Evolutionary conservation across 169 alveolate genomes (phyloP).

Genomic region (Plasmodium cynomolgi): DNA sequence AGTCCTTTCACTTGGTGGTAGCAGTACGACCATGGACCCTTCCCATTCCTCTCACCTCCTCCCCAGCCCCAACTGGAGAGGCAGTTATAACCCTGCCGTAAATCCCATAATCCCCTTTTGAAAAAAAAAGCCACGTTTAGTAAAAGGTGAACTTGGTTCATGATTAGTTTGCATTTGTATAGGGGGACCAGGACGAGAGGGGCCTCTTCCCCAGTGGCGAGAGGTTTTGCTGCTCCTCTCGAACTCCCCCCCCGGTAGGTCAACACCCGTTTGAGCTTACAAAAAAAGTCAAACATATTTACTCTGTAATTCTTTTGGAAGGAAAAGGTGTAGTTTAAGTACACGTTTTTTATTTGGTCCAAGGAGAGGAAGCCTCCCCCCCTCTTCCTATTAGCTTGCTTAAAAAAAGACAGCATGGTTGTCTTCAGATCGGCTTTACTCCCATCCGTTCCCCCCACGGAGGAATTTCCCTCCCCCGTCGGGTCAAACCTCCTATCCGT

Average conservation of each 20-base stretch:
- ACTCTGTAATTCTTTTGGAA: constrained; percentile 51
- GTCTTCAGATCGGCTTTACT: neutral
- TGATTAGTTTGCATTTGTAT: constrained; percentile 5
- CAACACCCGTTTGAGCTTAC: neutral
- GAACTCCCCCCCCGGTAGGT: neutral
- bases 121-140: constrained; percentile 44
- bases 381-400: constrained; percentile 19
- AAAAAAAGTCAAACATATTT: neutral
- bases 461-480: neutral
- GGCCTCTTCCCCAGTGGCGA: neutral
- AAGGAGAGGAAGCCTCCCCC: neutral
- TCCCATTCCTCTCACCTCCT: neutral
- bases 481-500: constrained; percentile 7
- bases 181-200: neutral
- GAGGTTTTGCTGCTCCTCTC: neutral
- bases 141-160: constrained; percentile 24
- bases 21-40: neutral
- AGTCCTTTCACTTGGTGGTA: neutral
- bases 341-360: constrained; percentile 32
- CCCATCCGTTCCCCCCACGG: neutral
- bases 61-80: neutral
- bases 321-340: constrained; percentile 44
- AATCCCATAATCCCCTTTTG: constrained; percentile 49
- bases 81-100: neutral
- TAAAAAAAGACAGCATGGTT: constrained; percentile 23